Evolutionary conservation across 345 rosid species (phyloP).

Genomic region (Melaleuca alternifolia): DNA sequence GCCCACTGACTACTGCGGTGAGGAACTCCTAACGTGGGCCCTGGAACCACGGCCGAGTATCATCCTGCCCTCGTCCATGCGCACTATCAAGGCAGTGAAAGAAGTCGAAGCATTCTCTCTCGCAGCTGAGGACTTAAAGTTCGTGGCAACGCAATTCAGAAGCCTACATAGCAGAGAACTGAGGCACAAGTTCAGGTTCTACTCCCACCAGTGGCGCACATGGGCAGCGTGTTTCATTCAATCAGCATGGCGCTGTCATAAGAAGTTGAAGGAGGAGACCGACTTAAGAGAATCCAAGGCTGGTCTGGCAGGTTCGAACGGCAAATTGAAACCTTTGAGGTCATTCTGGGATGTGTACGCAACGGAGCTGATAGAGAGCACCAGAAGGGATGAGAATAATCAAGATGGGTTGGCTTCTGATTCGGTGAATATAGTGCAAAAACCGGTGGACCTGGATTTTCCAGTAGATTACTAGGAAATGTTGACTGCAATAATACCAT

Average conservation of each 20-base stretch:
- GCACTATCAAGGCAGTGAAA: slow-evolving; percentile 9
- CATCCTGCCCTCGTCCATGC: slow-evolving; percentile 8
- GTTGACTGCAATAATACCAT: neutral
- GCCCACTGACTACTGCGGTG: slow-evolving; percentile 19
- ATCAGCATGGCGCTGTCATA: slow-evolving; percentile 12
- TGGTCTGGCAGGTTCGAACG: neutral
- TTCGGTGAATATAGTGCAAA: slow-evolving; percentile 6
- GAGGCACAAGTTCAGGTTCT: slow-evolving; percentile 11
- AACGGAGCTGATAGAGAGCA: neutral
- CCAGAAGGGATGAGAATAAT: slow-evolving; percentile 9
- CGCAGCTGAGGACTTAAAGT: slow-evolving; percentile 12
- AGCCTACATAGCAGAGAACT: slow-evolving; percentile 11
- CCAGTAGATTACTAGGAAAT: neutral
- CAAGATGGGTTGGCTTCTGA: neutral
- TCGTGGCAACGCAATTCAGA: slow-evolving; percentile 15
- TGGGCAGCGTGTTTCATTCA: slow-evolving; percentile 22
- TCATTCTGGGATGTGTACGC: neutral
- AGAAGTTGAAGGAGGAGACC: neutral
- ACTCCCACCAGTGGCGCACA: slow-evolving; percentile 16
- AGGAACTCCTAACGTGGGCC: slow-evolving; percentile 18
- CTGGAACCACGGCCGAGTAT: slow-evolving; percentile 2
- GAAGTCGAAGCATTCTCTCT: slow-evolving; percentile 18
- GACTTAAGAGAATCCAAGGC: neutral
- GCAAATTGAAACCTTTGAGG: slow-evolving; percentile 1
- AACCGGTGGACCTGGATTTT: slow-evolving; percentile 24